Evolutionary conservation across 805 yeast genomes (phyloP), one percentile per base, ranked within the genome.

Genomic region (Metschnikowia noctiluminum): DNA sequence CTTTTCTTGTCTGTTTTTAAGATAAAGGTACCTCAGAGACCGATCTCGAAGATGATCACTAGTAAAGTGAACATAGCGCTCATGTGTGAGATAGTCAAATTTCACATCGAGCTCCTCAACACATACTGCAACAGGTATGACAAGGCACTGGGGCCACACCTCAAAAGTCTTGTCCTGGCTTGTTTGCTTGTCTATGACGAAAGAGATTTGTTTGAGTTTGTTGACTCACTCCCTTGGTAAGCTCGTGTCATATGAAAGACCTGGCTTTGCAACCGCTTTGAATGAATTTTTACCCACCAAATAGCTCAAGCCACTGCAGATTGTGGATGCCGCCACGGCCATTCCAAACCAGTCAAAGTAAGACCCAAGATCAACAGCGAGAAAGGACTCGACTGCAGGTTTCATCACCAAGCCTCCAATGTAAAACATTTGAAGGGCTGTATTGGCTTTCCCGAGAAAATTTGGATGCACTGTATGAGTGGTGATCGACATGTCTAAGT

Each of bases 381-480:
- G 41, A 35, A 60, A 40, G 28, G 53, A 39, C 38, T 68, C 73
- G 28, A 70, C 48, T 14, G 62, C 68, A 0, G 73, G 74, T 44
- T 57, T 58, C 34, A 69, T 53, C 12, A 73, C 74, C 51, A 71
- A 62, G 28, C 71, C 69, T 7, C 76, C 96, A 39, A 94, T 78
- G 58, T 91, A 91, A 2, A 87, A 62, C 97, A 94, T 92, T 64
- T 94, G 99, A 52, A 94, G 77, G 1, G 84, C 89, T 0, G 99
- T 94, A 69, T 94, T 94, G 65, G 82, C 77, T 63, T 92, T 92
- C 11, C 96, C 89, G 26, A 95, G 81, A 35, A 76, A 70, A 6
- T 95, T 89, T 1, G 99, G 99, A 50, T 78, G 87, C 2, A 95
- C 96, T 49, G 87, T 89, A 0, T 89, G 96, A 26, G 90, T 84